Base-by-base conservation (phyloP, 139 green algal genomes). In the Pycnococcus provasolii region DNA sequence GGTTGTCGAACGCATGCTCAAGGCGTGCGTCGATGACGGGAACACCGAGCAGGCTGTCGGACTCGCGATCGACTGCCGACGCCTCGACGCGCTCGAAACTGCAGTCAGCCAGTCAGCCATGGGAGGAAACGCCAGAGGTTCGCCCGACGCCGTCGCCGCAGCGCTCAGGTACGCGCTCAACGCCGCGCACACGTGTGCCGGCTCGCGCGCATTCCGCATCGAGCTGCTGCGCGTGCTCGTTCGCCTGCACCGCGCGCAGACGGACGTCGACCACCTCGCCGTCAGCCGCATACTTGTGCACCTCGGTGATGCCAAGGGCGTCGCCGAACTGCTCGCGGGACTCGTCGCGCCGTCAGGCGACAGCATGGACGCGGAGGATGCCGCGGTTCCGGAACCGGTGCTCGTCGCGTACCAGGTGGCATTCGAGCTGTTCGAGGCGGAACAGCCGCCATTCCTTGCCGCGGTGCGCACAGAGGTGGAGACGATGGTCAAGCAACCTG, bases 361-460 rank as follows among this genome's bases (percentile, higher is more conserved):
- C 50, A 55, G 50, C 50, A 55, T 55, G 11, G 11, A 55, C 11
- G 11, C 11, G 11, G 50, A 37, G 50, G 50, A 37, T 55, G 13
- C 50, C 11, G 50, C 13, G 13, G 11, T 55, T 11, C 50, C 87
- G 65, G 83, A 91, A 8, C 77, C 92, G 3, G 66, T 73, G 43
- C 77, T 97, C 55, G 59, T 97, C 71, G 89, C 91, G 2, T 96
- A 96, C 70, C 92, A 98, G 79, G 81, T 96, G n/a, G 87, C 77
- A 3, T 98, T 98, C 62, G 88, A 97, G 81, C 82, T 97, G 37
- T 90, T 94, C 57, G 92, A 96, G 74, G 91, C 90, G 46, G 90
- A 98, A 73, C 79, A 92, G 75, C 90, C 94, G 73, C 83, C 82
- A 8, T 98, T 98, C 71, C 73, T 95, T 47, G 62, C 80, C 7